phyloP scores from a whole-genome alignment of 2,329 filamentous ascomycete species.

The Beauveria scarabaeidicola region DNA sequence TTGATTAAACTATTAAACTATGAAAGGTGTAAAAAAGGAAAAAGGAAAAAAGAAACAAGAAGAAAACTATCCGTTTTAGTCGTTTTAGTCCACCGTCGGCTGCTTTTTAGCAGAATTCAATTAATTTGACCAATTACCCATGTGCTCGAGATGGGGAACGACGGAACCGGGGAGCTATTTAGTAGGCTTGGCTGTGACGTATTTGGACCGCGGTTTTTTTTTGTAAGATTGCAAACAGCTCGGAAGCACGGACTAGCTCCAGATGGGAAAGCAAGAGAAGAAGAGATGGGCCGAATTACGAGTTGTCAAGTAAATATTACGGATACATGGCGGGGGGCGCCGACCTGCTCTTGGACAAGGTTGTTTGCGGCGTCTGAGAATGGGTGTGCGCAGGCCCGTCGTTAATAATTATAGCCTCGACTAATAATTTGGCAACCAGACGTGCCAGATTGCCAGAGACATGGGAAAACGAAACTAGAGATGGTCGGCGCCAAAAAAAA shows the following conservation, averaged over 20 bases:
- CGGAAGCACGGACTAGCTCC: not conserved
- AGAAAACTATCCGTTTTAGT: not conserved
- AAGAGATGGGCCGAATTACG: too few species aligned
- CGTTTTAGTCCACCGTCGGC: not conserved
- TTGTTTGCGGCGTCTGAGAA: not conserved
- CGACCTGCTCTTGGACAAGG: too few species aligned
- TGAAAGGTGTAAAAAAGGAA: too few species aligned
- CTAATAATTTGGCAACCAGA: not conserved
- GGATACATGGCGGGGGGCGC: too few species aligned
- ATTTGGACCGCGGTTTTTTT: not conserved
- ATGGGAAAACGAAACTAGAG: not conserved
- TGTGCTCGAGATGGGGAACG: not conserved
- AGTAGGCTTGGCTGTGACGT: not conserved
- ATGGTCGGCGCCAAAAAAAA: not conserved
- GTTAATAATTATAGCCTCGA: not conserved
- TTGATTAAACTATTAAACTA: too few species aligned
- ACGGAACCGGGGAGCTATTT: not conserved
- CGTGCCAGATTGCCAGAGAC: not conserved
- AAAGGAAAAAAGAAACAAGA: too few species aligned
- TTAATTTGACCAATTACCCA: not conserved
- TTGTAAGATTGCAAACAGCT: not conserved
- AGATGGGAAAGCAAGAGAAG: not conserved
- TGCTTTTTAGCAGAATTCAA: not conserved
- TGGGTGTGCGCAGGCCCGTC: not conserved
- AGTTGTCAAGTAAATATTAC: too few species aligned